Base-by-base conservation (phyloP, 2,329 filamentous ascomycete genomes). In the Whalleya microplaca region DNA sequence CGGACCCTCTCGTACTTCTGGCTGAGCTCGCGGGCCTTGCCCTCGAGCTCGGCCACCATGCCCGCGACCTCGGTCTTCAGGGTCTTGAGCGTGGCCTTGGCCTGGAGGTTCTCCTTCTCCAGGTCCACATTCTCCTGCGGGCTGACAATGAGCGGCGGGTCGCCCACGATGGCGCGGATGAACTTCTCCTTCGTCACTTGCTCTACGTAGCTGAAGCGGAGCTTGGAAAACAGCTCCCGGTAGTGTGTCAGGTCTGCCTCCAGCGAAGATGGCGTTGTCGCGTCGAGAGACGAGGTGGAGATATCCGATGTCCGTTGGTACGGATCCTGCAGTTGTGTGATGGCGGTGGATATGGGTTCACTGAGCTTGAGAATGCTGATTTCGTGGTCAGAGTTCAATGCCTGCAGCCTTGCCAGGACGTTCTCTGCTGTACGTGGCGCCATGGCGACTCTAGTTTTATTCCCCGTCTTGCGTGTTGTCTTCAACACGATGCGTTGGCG, bases 161-260 rank as follows among this genome's bases (percentile, higher is more conserved):
- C 91, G 61, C 91, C 92, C 16, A 96, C 92, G 66, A 98, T 96
- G 62, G 91, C 88, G 64, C 92, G 91, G 52, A 99, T 88, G 74
- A 97, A 98, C 70, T 96, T 96, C 73, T 99, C 95, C 76, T 98
- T 99, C 44, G 94, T 98, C 61, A 98, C 92, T 79, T 98, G 95
- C 76, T 99, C 95, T 66, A 97, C 90, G 75, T 98, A 98, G 63
- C 91, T 96, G 79, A 98, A 98, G 66, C 94, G 91, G 41, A 98
- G 83, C 77, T 99, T 98, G 42, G 92, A 89, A 75, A 98, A 99
- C 19, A 98, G 84, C 75, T 97, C 93, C 76, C 91, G 92, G 78
- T 98, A 97, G 74, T 98, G 93, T 27, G 83, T 80, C 23, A 98
- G 81, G 73, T 98, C 94, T 23, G 90, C 91, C 62, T 91, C 87